A percentile compares a stretch with the other conserved stretches of the same genome.
Conservation (phyloP, 1,284 basidiomycete genomes). For the Blastosporella zonata region DNA sequence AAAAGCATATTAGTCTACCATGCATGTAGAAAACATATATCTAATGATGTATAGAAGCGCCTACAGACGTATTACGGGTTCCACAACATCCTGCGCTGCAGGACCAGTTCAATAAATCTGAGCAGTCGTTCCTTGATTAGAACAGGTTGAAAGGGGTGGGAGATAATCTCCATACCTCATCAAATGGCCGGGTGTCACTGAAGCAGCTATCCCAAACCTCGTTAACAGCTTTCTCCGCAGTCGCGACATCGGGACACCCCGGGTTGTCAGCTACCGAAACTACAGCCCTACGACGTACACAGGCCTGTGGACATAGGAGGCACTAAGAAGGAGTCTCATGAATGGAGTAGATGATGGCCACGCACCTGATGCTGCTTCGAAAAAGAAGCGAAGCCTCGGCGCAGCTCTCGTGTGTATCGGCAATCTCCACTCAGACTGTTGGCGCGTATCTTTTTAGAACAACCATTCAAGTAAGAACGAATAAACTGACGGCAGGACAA, state of each 20-base stretch:
- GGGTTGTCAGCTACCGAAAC: constrained; percentile 82
- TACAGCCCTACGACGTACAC: constrained; percentile 86
- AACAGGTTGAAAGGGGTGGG: constrained; percentile 4
- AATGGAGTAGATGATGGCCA: neutral
- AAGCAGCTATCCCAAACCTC: constrained; percentile 98
- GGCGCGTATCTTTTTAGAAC: constrained; percentile 84
- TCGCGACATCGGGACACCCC: constrained; percentile 70
- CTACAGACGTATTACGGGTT: neutral
- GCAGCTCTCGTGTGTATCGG: constrained; percentile 76
- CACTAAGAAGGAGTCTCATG: constrained; percentile 1
- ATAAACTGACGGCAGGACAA: constrained; percentile 4
- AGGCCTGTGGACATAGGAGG: constrained; percentile 50
- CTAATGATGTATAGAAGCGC: neutral
- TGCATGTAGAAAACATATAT: neutral
- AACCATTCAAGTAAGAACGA: no score
- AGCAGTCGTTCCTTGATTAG: constrained; percentile 13
- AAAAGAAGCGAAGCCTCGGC: constrained; percentile 75
- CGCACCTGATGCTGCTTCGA: constrained; percentile 90
- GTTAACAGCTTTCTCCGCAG: constrained; percentile 88
- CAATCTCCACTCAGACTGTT: constrained; percentile 95
- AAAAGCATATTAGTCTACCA: constrained; percentile 1
- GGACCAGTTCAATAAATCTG: constrained; percentile 16
- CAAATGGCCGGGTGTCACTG: constrained; percentile 93
- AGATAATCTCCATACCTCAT: constrained; percentile 64
- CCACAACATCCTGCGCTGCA: neutral